These are phyloP conservation scores for Uromyces viciae-fabae DNA, from an alignment of 1,284 basidiomycete genomes.

Conservation along the genomic window DNA sequence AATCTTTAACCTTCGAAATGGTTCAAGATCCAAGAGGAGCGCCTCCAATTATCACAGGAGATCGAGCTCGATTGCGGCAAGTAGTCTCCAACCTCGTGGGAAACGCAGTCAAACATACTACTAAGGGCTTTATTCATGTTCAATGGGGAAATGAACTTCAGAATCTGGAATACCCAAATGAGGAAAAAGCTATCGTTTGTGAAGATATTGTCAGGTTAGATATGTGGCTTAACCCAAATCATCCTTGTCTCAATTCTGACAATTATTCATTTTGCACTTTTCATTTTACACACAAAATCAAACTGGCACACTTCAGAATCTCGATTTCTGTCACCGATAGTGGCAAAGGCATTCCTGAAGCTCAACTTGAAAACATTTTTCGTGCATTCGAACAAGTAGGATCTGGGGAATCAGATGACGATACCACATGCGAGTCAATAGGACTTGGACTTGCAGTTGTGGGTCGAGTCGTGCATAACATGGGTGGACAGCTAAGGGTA, in stretches of 20 bases:
- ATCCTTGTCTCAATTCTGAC: background rate
- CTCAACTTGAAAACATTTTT: conserved; percentile 76
- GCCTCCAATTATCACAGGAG: conserved; percentile 51
- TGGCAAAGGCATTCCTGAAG: conserved; percentile 69
- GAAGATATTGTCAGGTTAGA: conserved; percentile 30
- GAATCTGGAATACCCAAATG: conserved; percentile 42
- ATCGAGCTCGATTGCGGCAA: conserved; percentile 66
- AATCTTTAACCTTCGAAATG: conserved; percentile 66
- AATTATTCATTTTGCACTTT: background rate
- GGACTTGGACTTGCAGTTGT: conserved; percentile 56
- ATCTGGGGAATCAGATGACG: conserved; percentile 54
- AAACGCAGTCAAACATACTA: conserved; percentile 79
- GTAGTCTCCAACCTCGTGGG: conserved; percentile 78
- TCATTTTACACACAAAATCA: too few species aligned
- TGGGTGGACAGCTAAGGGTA: conserved; percentile 56
- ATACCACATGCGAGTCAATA: conserved; percentile 43
- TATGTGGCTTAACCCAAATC: background rate
- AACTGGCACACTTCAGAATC: conserved; percentile 61
- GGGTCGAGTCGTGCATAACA: conserved; percentile 55
- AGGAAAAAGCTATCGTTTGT: background rate
- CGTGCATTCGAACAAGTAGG: conserved; percentile 81
- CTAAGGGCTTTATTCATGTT: conserved; percentile 65
- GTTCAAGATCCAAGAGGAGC: conserved; percentile 52
- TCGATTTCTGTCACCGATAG: conserved; percentile 74
- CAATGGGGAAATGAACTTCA: conserved; percentile 59